phyloP scores from a whole-genome alignment of 2,329 filamentous ascomycete genomes.

The Ophiocordyceps camponoti-rufipedis region DNA sequence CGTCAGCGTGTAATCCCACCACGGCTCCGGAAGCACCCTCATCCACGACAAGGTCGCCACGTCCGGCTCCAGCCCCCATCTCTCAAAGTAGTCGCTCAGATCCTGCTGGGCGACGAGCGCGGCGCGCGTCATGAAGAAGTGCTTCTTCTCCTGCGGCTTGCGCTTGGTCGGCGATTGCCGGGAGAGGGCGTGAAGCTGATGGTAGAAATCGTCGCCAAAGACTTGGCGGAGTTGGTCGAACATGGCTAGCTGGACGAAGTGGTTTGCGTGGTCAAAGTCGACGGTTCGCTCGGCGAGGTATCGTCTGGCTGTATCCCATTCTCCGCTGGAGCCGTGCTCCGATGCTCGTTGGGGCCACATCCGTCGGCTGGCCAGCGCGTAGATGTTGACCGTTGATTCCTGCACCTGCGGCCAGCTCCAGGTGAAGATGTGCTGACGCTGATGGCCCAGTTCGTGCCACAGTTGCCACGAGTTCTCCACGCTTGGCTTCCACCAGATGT shows the following conservation, averaged over 20 bases:
- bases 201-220: neutral
- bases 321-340: neutral
- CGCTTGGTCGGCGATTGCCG: neutral
- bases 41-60: neutral
- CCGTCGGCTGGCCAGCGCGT: neutral
- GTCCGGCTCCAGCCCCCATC: neutral
- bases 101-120: neutral
- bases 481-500: neutral
- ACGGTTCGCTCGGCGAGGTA: slow-evolving; percentile 1
- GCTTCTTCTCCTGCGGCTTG: neutral
- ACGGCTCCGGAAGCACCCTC: neutral
- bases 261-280: neutral
- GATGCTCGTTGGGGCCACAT: neutral
- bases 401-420: neutral
- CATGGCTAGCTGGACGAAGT: neutral
- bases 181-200: neutral
- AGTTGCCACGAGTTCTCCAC: neutral
- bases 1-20: neutral
- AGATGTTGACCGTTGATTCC: slow-evolving; percentile 1
- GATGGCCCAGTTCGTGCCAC: slow-evolving; percentile 2
- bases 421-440: neutral
- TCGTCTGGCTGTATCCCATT: slow-evolving; percentile 1
- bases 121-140: neutral
- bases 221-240: slow-evolving; percentile 1
- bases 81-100: neutral